Evolutionary conservation across 1,284 basidiomycete species (phyloP).

Genomic region (Naganishia liquefaciens): DNA sequence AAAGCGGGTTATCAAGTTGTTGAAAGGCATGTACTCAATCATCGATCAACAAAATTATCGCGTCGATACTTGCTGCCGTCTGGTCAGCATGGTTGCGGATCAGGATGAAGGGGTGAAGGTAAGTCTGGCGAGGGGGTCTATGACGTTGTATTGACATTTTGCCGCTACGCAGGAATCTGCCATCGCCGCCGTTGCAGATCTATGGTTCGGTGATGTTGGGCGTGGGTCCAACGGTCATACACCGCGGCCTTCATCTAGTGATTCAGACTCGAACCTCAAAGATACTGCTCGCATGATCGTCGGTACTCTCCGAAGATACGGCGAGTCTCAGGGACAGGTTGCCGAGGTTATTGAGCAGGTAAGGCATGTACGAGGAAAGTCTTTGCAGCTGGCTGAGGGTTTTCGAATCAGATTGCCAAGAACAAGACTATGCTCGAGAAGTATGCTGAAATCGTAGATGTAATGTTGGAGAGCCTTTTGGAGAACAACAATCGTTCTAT

Average conservation of each 20-base stretch:
- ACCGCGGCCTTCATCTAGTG: conserved; percentile 7
- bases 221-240: not conserved
- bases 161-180: conserved; percentile 68
- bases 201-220: conserved; percentile 66
- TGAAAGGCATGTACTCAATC: conserved; percentile 76
- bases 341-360: conserved; percentile 27
- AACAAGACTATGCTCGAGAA: conserved; percentile 22
- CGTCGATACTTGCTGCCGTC: conserved; percentile 76
- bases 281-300: conserved; percentile 25
- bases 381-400: not conserved
- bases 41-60: conserved; percentile 64
- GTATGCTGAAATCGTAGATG: conserved; percentile 25
- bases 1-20: conserved; percentile 89
- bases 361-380: not conserved
- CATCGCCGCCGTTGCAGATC: conserved; percentile 78
- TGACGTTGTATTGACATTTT: not conserved
- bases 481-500: conserved; percentile 19
- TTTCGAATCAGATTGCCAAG: conserved; percentile 6
- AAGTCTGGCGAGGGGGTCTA: conserved; percentile 3
- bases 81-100: conserved; percentile 83
- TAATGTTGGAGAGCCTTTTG: conserved; percentile 22
- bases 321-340: conserved; percentile 16
- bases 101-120: conserved; percentile 88
- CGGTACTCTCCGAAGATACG: conserved; percentile 14
- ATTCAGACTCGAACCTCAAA: conserved; percentile 15